Conservation (phyloP, 1,139 yeast species). For the Kurtzmaniella quercitrusa region DNA sequence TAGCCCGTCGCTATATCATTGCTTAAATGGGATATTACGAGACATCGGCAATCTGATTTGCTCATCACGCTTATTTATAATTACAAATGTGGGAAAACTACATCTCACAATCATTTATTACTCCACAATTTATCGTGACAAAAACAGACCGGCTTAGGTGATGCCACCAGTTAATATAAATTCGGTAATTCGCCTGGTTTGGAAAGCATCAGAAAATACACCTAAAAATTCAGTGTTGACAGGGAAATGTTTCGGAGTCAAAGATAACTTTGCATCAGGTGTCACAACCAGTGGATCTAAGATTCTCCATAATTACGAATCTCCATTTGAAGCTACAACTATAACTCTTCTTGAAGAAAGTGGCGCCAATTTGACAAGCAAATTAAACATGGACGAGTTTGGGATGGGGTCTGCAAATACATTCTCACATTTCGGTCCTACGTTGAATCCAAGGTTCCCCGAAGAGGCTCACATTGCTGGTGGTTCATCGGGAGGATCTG, state of each 20-base stretch:
- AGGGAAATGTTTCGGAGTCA: constrained; percentile 23
- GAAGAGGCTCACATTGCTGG: constrained; percentile 55
- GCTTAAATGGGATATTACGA: no score
- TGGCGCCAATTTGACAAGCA: constrained; percentile 64
- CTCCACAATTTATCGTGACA: background rate
- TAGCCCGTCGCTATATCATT: no score
- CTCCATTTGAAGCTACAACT: constrained; percentile 85
- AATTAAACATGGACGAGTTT: constrained; percentile 94
- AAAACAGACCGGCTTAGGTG: no score
- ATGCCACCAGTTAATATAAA: background rate
- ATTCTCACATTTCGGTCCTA: constrained; percentile 59
- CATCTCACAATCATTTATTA: background rate
- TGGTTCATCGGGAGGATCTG: constrained; percentile 96
- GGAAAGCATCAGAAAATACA: background rate
- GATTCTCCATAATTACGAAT: constrained; percentile 51
- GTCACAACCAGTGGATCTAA: constrained; percentile 78
- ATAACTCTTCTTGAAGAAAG: constrained; percentile 42
- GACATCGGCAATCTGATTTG: no score
- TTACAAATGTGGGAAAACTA: no score
- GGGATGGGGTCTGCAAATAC: constrained; percentile 87
- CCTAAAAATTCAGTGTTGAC: background rate
- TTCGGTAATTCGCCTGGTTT: background rate
- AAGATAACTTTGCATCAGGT: constrained; percentile 76
- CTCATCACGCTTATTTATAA: no score
- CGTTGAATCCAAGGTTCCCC: constrained; percentile 58